Evolutionary conservation across 345 rosid species (phyloP), one percentile per base, ranked within the genome.

Genomic region (Populus pruinosa): DNA sequence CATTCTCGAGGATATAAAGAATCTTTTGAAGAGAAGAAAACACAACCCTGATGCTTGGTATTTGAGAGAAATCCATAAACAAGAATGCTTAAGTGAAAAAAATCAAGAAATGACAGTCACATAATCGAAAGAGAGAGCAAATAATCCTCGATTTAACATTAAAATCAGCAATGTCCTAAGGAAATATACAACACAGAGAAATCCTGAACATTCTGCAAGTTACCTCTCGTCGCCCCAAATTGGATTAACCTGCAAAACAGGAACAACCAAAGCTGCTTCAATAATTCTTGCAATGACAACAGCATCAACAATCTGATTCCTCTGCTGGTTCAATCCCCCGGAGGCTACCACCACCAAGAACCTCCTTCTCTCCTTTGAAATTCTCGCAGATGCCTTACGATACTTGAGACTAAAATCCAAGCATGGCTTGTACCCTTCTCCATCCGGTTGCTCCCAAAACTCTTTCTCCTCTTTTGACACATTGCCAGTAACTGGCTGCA

Each of bases 191-290:
- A 3, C 67, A 12, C 59, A 43, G 18, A 67, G 35, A 71, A 49
- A 31, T 72, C 36, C 21, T 50, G 56, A 50, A 33, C 35, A 25
- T 50, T 25, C 8, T 49, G 71, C 44, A 8, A 39, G 35, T 59
- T 83, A 90, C 97, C 97, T 92, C 64, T 90, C 94, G 70, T 92
- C 94, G 27, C 80, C 89, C 94, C 97, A 90, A 0, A 92, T 85
- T 50, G 81, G 79, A 83, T 89, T 89, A 79, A 90, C 87, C 85
- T 90, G 91, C 89, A 92, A 82, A 59, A 90, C 78, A 1, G 97
- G 97, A 65, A 89, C 86, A 81, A 92, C 97, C 73, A 92, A 81
- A 67, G 91, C 88, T 18, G 92, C 91, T 84, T 85, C 92, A 76
- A 92, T 93, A 86, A 89, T 88, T 82, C 88, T 86, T 1, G 97